Conservation (phyloP, 2,329 filamentous ascomycete genomes). For the Pseudogymnoascus sp. region DNA sequence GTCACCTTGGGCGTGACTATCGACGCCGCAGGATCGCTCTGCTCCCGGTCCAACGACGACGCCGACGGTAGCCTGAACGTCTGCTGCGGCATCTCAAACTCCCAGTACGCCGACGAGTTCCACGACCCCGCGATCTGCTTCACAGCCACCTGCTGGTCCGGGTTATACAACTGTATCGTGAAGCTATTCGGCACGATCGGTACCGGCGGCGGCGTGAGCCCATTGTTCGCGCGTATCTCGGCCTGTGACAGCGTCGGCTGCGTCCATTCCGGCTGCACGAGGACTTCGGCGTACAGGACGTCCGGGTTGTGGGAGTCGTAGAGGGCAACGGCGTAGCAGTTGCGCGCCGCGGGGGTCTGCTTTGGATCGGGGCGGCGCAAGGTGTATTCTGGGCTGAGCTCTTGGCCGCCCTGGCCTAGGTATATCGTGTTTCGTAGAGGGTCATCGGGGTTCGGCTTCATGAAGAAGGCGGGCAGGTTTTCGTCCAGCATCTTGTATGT, state of each 20-base stretch:
- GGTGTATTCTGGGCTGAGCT: constrained; percentile 72
- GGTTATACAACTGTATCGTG: constrained; percentile 84
- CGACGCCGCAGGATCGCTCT: constrained; percentile 46
- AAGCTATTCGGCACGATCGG: constrained; percentile 72
- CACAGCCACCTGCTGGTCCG: constrained; percentile 71
- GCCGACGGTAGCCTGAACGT: constrained; percentile 74
- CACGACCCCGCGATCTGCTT: constrained; percentile 66
- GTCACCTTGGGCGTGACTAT: constrained; percentile 63
- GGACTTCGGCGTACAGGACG: constrained; percentile 78
- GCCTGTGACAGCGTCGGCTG: constrained; percentile 75
- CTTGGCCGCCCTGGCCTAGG: constrained; percentile 65
- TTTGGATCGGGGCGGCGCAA: constrained; percentile 67
- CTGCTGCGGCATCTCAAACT: constrained; percentile 83
- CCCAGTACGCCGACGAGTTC: constrained; percentile 74
- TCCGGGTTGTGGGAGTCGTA: constrained; percentile 74
- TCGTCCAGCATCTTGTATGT: constrained; percentile 71
- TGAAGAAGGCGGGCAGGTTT: constrained; percentile 70
- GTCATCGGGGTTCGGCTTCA: constrained; percentile 42
- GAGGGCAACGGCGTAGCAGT: constrained; percentile 79
- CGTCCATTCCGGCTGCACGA: constrained; percentile 77
- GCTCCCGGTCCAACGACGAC: constrained; percentile 68
- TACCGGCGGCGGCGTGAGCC: constrained; percentile 54
- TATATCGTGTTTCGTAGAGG: constrained; percentile 46
- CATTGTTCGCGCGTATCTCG: constrained; percentile 64
- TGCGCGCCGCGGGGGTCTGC: constrained; percentile 54